Percentiles rank a stretch among this genome's conserved stretches.
Conservation (phyloP, 2,329 filamentous ascomycete genomes). For the Magnaporthiopsis rhizophila region DNA sequence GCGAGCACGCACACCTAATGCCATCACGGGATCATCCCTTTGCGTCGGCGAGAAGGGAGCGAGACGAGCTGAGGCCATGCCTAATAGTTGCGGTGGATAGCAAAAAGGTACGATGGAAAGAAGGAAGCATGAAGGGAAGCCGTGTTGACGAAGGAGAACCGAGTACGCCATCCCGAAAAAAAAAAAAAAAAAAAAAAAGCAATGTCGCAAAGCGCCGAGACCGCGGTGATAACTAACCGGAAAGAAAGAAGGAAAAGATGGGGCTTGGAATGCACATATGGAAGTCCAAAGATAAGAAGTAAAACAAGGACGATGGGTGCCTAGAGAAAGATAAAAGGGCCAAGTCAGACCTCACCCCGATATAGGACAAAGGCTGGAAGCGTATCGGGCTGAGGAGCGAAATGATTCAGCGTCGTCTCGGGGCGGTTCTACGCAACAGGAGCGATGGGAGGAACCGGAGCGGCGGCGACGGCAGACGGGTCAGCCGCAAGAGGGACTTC, state of each 20-base stretch:
- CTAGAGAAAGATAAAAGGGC: not conserved
- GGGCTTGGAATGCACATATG: not conserved
- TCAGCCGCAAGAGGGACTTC: slow-evolving; percentile 37
- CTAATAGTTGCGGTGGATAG: not conserved
- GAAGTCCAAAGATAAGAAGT: not conserved
- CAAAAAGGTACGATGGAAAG: slow-evolving; percentile 5
- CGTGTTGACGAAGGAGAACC: slow-evolving; percentile 17
- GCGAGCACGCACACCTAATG: not conserved
- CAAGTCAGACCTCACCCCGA: not conserved
- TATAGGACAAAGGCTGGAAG: not conserved
- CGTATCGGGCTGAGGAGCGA: not conserved
- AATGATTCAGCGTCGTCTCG: not conserved
- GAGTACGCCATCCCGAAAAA: slow-evolving; percentile 19
- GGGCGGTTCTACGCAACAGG: slow-evolving; percentile 19
- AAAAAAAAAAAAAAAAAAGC: slow-evolving; percentile 9
- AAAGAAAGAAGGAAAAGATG: slow-evolving; percentile 1
- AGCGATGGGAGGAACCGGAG: slow-evolving; percentile 36
- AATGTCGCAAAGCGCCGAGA: not conserved
- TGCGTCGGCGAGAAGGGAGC: not conserved
- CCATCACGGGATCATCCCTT: not conserved
- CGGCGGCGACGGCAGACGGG: slow-evolving; percentile 28
- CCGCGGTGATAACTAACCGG: not conserved
- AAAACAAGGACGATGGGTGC: not conserved
- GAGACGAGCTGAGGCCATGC: not conserved
- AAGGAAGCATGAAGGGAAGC: slow-evolving; percentile 19